A percentile compares a stretch with the other conserved stretches of the same genome.
Conservation (phyloP, 2,329 filamentous ascomycete species). For the Daldinia sp. region DNA sequence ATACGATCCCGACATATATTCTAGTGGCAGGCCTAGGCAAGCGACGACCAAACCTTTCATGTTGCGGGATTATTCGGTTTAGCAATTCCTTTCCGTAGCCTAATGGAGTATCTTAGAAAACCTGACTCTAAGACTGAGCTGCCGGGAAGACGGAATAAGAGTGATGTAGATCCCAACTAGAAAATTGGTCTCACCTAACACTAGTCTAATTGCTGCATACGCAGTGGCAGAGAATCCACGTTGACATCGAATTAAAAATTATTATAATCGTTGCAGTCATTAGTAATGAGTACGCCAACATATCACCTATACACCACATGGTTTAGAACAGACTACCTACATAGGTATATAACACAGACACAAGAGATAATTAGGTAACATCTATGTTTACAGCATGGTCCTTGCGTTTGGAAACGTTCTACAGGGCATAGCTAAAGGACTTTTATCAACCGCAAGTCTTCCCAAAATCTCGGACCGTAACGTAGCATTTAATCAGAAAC, state of each 20-base stretch:
- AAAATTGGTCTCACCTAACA: neutral
- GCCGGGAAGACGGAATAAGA: neutral
- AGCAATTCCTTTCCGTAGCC: neutral
- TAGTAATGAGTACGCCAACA: neutral
- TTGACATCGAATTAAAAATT: neutral
- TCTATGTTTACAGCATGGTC: neutral
- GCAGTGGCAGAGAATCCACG: neutral
- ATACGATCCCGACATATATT: conserved; percentile 18
- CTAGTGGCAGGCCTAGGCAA: conserved; percentile 9
- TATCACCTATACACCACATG: neutral
- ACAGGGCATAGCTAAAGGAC: neutral
- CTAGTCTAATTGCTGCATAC: neutral
- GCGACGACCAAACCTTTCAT: neutral
- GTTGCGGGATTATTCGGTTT: neutral
- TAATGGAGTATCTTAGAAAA: neutral
- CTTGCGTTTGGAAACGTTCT: neutral
- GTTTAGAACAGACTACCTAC: neutral
- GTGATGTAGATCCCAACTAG: neutral
- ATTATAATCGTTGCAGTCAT: neutral
- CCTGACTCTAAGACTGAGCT: neutral
- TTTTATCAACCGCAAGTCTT: neutral
- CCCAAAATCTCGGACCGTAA: neutral
- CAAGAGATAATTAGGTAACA: neutral
- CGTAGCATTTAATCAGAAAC: neutral
- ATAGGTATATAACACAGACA: neutral